Percentiles rank a stretch among this genome's conserved stretches.
phyloP scores from a whole-genome alignment of 2,329 filamentous ascomycete genomes.

The Metarhizium sp. region DNA sequence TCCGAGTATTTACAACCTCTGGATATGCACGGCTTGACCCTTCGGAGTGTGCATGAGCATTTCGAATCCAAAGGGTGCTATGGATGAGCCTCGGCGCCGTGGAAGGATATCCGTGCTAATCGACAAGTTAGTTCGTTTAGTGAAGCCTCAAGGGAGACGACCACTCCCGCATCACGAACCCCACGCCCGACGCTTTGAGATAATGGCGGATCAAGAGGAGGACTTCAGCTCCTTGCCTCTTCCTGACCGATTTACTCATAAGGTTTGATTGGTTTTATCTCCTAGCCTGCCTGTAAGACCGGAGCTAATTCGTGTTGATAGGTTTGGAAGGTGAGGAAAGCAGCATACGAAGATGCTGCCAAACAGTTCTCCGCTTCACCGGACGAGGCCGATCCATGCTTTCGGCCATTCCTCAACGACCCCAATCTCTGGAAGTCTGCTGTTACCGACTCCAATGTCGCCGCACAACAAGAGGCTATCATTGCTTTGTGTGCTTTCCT shows the following conservation, averaged over 20 bases:
- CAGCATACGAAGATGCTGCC: constrained; percentile 84
- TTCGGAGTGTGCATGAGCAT: background rate
- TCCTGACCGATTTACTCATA: constrained; percentile 74
- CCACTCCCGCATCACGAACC: background rate
- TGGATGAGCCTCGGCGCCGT: constrained; percentile 15
- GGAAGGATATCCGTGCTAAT: constrained; percentile 21
- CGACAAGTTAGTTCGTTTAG: constrained; percentile 16
- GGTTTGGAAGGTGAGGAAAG: constrained; percentile 96
- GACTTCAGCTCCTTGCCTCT: constrained; percentile 74
- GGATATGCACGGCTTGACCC: background rate
- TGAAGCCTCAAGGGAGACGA: constrained; percentile 3
- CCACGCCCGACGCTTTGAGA: constrained; percentile 12
- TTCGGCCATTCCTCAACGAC: constrained; percentile 81
- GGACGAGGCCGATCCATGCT: constrained; percentile 76
- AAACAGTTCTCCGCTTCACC: constrained; percentile 79
- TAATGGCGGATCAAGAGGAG: constrained; percentile 75
- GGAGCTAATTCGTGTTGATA: constrained; percentile 20
- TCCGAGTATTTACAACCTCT: background rate
- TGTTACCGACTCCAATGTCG: constrained; percentile 90
- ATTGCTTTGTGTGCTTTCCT: constrained; percentile 83
- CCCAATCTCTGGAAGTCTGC: constrained; percentile 83
- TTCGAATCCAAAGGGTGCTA: constrained; percentile 6
- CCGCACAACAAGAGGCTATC: constrained; percentile 89
- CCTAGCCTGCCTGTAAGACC: background rate
- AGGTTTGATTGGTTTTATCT: constrained; percentile 37